Conservation (phyloP, 306 rosid genomes). For the Trichosanthes cucumerina region DNA sequence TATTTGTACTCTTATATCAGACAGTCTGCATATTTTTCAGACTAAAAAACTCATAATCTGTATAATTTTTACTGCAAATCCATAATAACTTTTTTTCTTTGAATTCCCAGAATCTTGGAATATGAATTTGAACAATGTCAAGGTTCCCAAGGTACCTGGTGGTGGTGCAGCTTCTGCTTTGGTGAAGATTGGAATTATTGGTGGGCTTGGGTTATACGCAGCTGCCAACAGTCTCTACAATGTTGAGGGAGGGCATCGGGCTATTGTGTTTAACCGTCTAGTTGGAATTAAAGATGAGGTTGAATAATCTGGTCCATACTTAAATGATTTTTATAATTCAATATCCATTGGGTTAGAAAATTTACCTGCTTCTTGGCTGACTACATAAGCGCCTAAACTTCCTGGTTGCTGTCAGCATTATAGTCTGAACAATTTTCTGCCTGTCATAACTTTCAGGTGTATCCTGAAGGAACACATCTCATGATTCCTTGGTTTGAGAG, state of each 20-base stretch:
- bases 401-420: neutral
- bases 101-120: neutral
- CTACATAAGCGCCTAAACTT: neutral
- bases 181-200: constrained; percentile 40
- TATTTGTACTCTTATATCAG: neutral
- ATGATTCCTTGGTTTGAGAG: constrained; percentile 85
- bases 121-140: constrained; percentile 34
- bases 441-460: constrained; percentile 37
- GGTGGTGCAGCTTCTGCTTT: constrained; percentile 48
- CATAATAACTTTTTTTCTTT: neutral
- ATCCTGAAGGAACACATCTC: constrained; percentile 86
- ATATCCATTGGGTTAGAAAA: neutral
- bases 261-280: constrained; percentile 73
- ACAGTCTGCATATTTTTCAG: neutral
- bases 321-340: neutral
- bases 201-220: constrained; percentile 55
- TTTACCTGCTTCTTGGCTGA: neutral
- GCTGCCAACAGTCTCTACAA: constrained; percentile 70
- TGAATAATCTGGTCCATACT: neutral
- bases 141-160: constrained; percentile 40
- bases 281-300: constrained; percentile 76
- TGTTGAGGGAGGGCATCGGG: constrained; percentile 83
- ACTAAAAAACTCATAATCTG: neutral
- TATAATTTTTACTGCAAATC: neutral
- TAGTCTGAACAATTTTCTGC: neutral